Conservation (phyloP, 805 yeast genomes). For the Candida montana region DNA sequence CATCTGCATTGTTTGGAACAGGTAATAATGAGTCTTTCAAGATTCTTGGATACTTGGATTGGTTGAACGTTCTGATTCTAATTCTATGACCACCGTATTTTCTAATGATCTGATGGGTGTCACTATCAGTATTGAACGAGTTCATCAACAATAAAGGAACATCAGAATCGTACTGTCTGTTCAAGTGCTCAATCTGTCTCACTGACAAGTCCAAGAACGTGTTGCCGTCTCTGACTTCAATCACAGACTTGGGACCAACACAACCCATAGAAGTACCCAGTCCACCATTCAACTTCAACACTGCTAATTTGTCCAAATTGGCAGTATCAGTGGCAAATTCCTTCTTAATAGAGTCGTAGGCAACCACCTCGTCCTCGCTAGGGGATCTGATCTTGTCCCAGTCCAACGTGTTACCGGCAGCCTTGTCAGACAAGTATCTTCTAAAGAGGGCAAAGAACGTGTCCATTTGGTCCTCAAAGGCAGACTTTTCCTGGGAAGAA, state of each 20-base stretch:
- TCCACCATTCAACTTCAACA: constrained; percentile 95
- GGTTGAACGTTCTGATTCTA: constrained; percentile 92
- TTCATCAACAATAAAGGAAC: constrained; percentile 97
- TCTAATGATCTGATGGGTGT: constrained; percentile 91
- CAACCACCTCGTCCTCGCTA: constrained; percentile 79
- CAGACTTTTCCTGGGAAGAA: constrained; percentile 38
- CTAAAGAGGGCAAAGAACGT: constrained; percentile 89
- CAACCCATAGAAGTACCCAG: constrained; percentile 99
- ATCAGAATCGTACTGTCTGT: constrained; percentile 83
- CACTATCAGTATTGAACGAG: constrained; percentile 95
- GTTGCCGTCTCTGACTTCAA: constrained; percentile 98
- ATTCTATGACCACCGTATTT: constrained; percentile 96
- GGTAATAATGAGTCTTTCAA: constrained; percentile 94
- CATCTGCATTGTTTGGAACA: constrained; percentile 74
- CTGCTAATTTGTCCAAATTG: constrained; percentile 78
- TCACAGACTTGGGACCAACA: constrained; percentile 97
- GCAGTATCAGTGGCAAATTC: constrained; percentile 29
- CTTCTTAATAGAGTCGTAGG: constrained; percentile 49
- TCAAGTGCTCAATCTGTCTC: constrained; percentile 93
- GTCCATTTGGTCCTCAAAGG: constrained; percentile 90
- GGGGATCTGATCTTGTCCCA: constrained; percentile 98
- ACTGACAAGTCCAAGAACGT: constrained; percentile 93
- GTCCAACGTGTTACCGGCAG: constrained; percentile 74
- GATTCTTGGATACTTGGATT: constrained; percentile 95
- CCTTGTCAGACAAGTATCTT: constrained; percentile 86